Percentiles rank a stretch among this genome's conserved stretches.
These are phyloP conservation scores for Alternaria novae-zelandiae DNA, from an alignment of 2,329 filamentous ascomycete species.

Conservation along the genomic window DNA sequence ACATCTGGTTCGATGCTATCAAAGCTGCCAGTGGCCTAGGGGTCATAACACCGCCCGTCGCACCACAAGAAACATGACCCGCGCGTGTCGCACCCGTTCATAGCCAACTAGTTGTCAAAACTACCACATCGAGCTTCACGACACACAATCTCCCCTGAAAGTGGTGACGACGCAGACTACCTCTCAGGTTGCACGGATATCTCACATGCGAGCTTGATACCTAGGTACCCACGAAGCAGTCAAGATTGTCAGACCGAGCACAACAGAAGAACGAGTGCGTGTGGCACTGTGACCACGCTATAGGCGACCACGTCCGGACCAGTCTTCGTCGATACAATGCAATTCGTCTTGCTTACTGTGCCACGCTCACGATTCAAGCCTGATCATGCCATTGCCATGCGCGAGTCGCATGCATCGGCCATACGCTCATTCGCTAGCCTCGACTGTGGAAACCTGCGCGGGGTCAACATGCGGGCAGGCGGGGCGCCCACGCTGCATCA, in stretches of 20 bases:
- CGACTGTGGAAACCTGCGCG: background rate
- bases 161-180: background rate
- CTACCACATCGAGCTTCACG: background rate
- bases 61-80: background rate
- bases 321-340: background rate
- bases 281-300: background rate
- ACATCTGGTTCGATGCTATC: conserved; percentile 30
- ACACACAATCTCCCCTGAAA: background rate
- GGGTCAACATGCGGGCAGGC: conserved; percentile 27
- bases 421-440: conserved; percentile 6
- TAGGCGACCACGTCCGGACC: background rate
- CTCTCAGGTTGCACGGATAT: background rate
- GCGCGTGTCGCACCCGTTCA: background rate
- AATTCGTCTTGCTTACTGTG: background rate
- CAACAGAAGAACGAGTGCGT: background rate
- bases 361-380: conserved; percentile 4
- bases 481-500: conserved; percentile 11
- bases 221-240: background rate
- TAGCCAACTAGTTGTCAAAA: background rate
- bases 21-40: conserved; percentile 4
- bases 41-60: conserved; percentile 18
- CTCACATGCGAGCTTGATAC: background rate
- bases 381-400: background rate
- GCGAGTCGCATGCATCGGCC: background rate
- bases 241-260: background rate